These are phyloP conservation scores for Triticum turgidum DNA, from an alignment of 176 grass and related monocot species.

Conservation along the genomic window DNA sequence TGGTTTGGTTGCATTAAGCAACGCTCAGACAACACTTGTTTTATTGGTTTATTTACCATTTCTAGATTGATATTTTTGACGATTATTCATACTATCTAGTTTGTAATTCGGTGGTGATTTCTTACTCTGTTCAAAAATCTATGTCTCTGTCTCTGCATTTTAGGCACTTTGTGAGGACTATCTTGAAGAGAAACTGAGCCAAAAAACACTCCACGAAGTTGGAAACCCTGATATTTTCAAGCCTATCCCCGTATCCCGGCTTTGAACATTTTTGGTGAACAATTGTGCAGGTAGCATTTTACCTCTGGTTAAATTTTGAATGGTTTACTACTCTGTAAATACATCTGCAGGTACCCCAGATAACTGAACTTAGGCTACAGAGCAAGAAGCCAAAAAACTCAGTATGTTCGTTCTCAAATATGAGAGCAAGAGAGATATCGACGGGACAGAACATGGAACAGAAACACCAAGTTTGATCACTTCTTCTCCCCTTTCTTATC, in stretches of 20 bases:
- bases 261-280: background rate
- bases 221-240: background rate
- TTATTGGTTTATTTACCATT: background rate
- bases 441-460: background rate
- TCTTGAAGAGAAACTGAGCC: background rate
- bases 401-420: background rate
- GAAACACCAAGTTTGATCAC: background rate
- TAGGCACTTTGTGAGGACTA: background rate
- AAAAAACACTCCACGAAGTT: background rate
- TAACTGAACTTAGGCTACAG: no score
- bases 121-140: background rate
- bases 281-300: background rate
- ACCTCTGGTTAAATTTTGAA: background rate
- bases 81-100: background rate
- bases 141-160: no score
- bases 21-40: background rate
- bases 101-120: background rate
- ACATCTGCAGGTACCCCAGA: background rate
- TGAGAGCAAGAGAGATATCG: no score
- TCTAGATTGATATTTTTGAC: background rate
- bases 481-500: conserved; percentile 73
- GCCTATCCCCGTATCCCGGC: no score
- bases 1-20: background rate
- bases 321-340: background rate
- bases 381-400: background rate